A percentile compares a stretch with the other conserved stretches of the same genome.
These are phyloP conservation scores for Chimonanthus salicifolius DNA, from an alignment of 164 flowering plant species.

Conservation along the genomic window DNA sequence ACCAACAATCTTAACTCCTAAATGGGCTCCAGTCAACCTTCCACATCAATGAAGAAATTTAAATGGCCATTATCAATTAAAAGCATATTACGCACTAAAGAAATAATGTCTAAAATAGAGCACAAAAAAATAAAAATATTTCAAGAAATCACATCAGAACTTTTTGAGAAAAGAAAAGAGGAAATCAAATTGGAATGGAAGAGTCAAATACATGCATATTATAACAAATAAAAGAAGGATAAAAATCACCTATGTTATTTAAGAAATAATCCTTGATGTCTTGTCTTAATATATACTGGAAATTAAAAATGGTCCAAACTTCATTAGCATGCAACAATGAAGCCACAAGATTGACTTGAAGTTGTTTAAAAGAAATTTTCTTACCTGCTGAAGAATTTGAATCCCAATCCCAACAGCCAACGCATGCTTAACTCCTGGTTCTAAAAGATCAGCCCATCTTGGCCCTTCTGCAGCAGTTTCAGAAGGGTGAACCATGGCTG, in stretches of 20 bases:
- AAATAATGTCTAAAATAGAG: too few species aligned
- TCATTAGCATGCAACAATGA: not conserved
- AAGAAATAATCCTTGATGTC: not conserved
- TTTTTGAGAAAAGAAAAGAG: not conserved
- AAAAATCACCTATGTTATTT: too few species aligned
- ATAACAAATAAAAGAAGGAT: too few species aligned
- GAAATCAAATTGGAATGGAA: too few species aligned
- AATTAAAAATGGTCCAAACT: not conserved
- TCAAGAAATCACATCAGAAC: not conserved
- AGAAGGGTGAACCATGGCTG: slow-evolving; percentile 51
- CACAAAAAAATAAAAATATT: too few species aligned
- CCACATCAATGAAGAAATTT: too few species aligned
- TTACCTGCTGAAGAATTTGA: slow-evolving; percentile 62
- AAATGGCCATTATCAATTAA: too few species aligned
- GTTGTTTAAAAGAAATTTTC: not conserved
- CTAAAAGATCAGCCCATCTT: slow-evolving; percentile 39
- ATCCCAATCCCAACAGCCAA: slow-evolving; percentile 49
- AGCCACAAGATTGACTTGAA: not conserved
- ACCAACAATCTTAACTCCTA: too few species aligned
- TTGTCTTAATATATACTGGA: not conserved
- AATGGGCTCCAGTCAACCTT: too few species aligned
- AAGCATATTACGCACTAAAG: too few species aligned
- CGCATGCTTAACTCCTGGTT: slow-evolving; percentile 58
- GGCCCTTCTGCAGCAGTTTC: slow-evolving; percentile 34
- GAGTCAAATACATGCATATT: too few species aligned